phyloP scores from a whole-genome alignment of 2,329 filamentous ascomycete species.

The Bipolaris zeicola region DNA sequence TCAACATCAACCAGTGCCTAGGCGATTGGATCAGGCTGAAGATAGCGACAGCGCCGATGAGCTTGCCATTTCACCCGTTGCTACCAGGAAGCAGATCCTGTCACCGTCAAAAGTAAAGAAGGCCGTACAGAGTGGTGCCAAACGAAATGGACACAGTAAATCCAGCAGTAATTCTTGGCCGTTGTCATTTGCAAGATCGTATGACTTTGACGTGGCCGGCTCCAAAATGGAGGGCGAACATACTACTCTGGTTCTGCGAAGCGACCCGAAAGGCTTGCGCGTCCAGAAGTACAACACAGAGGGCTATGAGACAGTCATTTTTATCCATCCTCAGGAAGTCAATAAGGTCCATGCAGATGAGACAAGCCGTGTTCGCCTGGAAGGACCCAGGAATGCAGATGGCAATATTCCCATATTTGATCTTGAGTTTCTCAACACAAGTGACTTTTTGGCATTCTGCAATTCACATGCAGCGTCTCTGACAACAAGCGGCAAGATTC shows the following conservation, averaged over 20 bases:
- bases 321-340: constrained; percentile 19
- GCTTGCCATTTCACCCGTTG: constrained; percentile 16
- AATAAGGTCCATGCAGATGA: constrained; percentile 22
- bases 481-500: not conserved
- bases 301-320: constrained; percentile 1
- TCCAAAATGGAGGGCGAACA: constrained; percentile 1
- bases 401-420: constrained; percentile 24
- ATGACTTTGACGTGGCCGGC: constrained; percentile 7
- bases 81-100: not conserved
- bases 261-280: constrained; percentile 3
- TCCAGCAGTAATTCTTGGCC: constrained; percentile 13
- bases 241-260: constrained; percentile 3
- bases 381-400: constrained; percentile 14
- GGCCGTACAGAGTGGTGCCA: constrained; percentile 1
- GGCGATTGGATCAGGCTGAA: not conserved
- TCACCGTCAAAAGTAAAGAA: constrained; percentile 9
- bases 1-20: constrained; percentile 15
- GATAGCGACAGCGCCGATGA: constrained; percentile 26
- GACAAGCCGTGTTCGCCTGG: constrained; percentile 25
- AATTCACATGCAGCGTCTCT: constrained; percentile 2
- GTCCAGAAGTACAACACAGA: constrained; percentile 4
- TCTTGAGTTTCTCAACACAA: constrained; percentile 24
- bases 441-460: constrained; percentile 19
- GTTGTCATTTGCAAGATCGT: constrained; percentile 26
- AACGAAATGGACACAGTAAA: not conserved